Percentiles rank a stretch among this genome's conserved stretches.
These are phyloP conservation scores for Spatholobus suberectus DNA, from an alignment of 306 rosid genomes.

Conservation along the genomic window DNA sequence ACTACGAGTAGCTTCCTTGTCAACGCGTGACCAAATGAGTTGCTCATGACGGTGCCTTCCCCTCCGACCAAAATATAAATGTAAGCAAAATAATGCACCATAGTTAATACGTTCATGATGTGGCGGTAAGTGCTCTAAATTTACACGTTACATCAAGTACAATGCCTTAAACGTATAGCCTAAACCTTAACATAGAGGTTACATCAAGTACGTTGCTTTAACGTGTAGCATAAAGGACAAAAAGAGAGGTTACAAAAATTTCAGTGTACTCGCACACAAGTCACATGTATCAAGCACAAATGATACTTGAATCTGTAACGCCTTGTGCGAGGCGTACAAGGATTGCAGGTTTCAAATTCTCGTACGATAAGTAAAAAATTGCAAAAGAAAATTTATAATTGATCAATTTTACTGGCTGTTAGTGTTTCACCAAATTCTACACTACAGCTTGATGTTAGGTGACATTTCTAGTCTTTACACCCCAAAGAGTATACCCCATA, in stretches of 20 bases:
- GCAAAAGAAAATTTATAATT: not conserved
- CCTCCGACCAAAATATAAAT: conserved; percentile 6
- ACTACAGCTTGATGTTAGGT: conserved; percentile 45
- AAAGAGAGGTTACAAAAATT: not conserved
- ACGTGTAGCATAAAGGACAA: conserved; percentile 27
- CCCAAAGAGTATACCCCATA: conserved; percentile 32
- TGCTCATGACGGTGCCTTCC: conserved; percentile 6
- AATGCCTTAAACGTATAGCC: not conserved
- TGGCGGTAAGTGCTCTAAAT: not conserved
- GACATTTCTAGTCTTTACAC: conserved; percentile 47
- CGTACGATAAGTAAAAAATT: not conserved
- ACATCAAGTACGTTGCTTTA: conserved; percentile 32
- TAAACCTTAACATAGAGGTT: conserved; percentile 15
- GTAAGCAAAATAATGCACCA: not conserved
- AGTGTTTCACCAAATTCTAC: conserved; percentile 45
- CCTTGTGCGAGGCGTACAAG: not conserved
- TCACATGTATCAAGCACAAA: conserved; percentile 1
- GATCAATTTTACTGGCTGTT: conserved; percentile 36
- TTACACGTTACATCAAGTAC: conserved; percentile 23
- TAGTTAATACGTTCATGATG: not conserved
- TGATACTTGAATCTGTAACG: not conserved
- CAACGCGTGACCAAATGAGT: conserved; percentile 21
- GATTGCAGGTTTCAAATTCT: conserved; percentile 12
- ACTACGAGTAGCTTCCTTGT: conserved; percentile 5
- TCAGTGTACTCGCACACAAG: not conserved